Percentiles rank a stretch among this genome's conserved stretches.
phyloP scores from a whole-genome alignment of 306 rosid species.

The Castanea sativa region DNA sequence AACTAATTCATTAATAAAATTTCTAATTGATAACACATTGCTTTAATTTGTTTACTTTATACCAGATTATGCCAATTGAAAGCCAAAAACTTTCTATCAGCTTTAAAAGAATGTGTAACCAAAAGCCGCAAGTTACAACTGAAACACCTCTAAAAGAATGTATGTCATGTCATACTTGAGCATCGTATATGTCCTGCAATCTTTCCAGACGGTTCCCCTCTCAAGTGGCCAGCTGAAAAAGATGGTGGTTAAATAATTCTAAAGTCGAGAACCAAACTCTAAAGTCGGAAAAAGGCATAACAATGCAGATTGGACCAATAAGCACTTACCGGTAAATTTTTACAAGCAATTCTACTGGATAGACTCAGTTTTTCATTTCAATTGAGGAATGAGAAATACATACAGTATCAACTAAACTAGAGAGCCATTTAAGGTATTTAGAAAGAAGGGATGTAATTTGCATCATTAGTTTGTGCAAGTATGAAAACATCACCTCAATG shows the following conservation, averaged over 20 bases:
- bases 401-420: too few relatives aligned
- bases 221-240: slow-evolving; percentile 21
- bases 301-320: background rate
- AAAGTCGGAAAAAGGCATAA: background rate
- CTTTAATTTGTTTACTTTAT: background rate
- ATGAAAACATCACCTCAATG: too few relatives aligned
- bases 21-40: background rate
- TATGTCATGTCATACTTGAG: background rate
- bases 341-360: background rate
- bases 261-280: background rate
- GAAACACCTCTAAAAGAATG: background rate
- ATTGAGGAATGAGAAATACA: background rate
- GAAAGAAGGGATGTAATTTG: too few relatives aligned
- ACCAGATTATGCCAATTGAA: background rate
- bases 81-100: background rate
- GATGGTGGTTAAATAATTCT: background rate
- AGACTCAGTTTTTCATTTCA: background rate
- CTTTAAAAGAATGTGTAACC: background rate
- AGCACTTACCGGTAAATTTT: background rate
- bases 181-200: slow-evolving; percentile 6
- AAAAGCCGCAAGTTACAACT: background rate
- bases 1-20: background rate
- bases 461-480: too few relatives aligned
- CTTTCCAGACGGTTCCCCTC: slow-evolving; percentile 4
- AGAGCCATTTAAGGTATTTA: too few relatives aligned